phyloP scores from a whole-genome alignment of 148 eudicot species.

The Vaccinium corymbosum region DNA sequence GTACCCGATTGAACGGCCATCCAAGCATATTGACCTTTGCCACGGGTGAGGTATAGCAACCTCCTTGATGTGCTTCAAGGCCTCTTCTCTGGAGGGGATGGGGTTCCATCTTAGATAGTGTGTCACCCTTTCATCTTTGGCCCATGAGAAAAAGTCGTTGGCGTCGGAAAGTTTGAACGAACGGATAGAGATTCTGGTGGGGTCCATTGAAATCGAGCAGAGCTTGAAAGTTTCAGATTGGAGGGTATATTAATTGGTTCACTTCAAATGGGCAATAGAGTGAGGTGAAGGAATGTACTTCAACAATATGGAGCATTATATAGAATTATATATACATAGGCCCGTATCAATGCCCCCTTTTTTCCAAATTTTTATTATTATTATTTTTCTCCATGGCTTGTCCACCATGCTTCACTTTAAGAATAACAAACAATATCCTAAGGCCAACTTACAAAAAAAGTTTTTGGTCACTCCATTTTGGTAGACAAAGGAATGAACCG shows the following conservation, averaged over 20 bases:
- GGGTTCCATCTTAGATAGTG: slow-evolving; percentile 42
- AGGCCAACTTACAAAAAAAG: too few species aligned
- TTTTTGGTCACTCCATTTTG: too few species aligned
- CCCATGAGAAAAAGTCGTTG: slow-evolving; percentile 51
- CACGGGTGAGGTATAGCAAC: slow-evolving; percentile 63
- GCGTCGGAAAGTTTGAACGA: slow-evolving; percentile 53
- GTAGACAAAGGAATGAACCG: too few species aligned
- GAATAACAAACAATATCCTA: neutral
- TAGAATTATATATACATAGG: neutral
- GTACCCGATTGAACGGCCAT: slow-evolving; percentile 48
- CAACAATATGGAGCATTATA: neutral
- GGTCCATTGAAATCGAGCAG: slow-evolving; percentile 17
- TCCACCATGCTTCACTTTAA: neutral
- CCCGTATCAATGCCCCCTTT: neutral
- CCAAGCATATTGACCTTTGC: slow-evolving; percentile 51
- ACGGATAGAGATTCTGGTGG: slow-evolving; percentile 38
- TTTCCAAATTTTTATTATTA: too few species aligned
- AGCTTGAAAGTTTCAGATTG: neutral
- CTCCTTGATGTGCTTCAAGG: slow-evolving; percentile 32
- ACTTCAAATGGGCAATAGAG: neutral
- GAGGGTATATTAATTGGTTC: neutral
- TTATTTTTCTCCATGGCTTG: too few species aligned
- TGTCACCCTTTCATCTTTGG: slow-evolving; percentile 50
- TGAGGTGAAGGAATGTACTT: neutral
- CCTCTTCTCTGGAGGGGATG: slow-evolving; percentile 38